Conservation (phyloP, 192 early-diverging fungal species). For the Podila epicladia region DNA sequence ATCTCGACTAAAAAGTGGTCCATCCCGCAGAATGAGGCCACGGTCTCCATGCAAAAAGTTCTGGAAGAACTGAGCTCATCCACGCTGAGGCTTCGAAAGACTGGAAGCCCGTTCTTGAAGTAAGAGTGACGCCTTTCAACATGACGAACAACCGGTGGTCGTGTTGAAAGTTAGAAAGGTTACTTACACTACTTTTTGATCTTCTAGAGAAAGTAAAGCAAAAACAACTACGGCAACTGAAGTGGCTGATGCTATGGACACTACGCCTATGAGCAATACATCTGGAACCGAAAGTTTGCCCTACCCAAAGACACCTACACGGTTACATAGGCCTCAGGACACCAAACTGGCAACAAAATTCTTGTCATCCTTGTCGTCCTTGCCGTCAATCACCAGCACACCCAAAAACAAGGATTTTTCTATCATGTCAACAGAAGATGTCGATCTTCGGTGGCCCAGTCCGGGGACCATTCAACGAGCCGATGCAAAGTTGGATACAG, state of each 20-base stretch:
- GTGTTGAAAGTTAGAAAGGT: too few species aligned
- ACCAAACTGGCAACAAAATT: neutral
- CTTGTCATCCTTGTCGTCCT: neutral
- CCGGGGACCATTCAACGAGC: constrained; percentile 4
- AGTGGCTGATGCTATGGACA: too few species aligned
- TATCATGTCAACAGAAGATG: neutral
- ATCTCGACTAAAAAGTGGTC: constrained; percentile 23
- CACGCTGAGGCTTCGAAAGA: constrained; percentile 37
- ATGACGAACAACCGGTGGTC: neutral
- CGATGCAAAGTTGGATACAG: constrained; percentile 14
- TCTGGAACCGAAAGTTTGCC: neutral
- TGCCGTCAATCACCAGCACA: neutral
- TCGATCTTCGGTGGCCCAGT: constrained; percentile 17
- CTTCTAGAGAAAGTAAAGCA: too few species aligned
- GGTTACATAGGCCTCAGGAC: neutral
- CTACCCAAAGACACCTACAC: neutral
- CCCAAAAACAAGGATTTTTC: neutral
- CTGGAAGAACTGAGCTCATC: constrained; percentile 29
- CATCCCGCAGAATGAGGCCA: constrained; percentile 16
- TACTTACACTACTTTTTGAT: neutral
- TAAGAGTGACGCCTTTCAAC: neutral
- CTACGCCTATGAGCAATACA: neutral
- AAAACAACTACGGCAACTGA: neutral
- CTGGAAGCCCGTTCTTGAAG: constrained; percentile 39
- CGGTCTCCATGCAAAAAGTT: constrained; percentile 27